Conservation (phyloP, 2,329 filamentous ascomycete species). For the Graphilbum fragrans region DNA sequence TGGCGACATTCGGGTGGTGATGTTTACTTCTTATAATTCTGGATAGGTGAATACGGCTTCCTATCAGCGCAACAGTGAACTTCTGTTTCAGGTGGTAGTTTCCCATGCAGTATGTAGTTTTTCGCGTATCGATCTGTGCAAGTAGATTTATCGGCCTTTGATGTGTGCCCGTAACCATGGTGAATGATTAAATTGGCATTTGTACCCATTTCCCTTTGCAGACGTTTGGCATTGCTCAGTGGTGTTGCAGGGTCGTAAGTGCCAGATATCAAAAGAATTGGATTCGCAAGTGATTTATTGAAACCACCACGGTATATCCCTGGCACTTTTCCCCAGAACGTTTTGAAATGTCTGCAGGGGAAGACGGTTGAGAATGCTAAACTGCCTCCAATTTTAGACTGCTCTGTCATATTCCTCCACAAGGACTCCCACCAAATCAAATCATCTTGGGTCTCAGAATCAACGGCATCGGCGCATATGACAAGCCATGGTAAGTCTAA, state of each 20-base stretch:
- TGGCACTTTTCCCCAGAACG: conserved; percentile 30
- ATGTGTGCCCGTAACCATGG: conserved; percentile 36
- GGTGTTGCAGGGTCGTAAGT: conserved; percentile 38
- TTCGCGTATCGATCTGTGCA: conserved; percentile 31
- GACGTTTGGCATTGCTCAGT: conserved; percentile 31
- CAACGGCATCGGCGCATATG: conserved; percentile 32
- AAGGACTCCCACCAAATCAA: conserved; percentile 32
- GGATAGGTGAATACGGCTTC: no score
- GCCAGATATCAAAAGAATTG: conserved; percentile 34
- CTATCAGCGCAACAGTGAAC: conserved; percentile 32
- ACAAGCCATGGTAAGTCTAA: conserved; percentile 27
- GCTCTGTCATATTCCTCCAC: conserved; percentile 33
- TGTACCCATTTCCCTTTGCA: conserved; percentile 30
- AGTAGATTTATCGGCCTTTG: conserved; percentile 25
- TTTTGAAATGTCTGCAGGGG: conserved; percentile 31
- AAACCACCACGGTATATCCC: conserved; percentile 34
- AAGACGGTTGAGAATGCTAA: conserved; percentile 27
- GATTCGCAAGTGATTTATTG: conserved; percentile 28
- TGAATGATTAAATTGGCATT: conserved; percentile 36
- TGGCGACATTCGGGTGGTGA: no score
- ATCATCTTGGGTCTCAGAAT: no score
- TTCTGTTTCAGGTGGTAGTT: conserved; percentile 26
- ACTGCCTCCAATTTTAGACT: conserved; percentile 34
- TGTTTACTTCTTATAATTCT: not conserved
- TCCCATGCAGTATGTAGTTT: conserved; percentile 27